A percentile compares a stretch with the other conserved stretches of the same genome.
phyloP scores from a whole-genome alignment of 1,284 basidiomycete genomes.

The Cutaneotrichosporon sp. region DNA sequence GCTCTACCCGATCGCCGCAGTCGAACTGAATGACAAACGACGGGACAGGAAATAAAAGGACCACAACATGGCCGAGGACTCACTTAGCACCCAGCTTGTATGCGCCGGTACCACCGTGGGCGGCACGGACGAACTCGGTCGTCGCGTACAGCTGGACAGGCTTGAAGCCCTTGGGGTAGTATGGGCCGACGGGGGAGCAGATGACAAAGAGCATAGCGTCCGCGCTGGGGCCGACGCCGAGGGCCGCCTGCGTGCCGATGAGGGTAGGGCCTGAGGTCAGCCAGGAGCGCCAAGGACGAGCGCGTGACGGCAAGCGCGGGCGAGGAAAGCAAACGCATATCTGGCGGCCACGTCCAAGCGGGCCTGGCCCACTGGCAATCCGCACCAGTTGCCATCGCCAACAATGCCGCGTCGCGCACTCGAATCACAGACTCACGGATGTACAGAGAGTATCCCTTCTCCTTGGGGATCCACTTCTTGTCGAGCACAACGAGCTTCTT shows the following conservation, averaged over 20 bases:
- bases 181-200: slow-evolving; percentile 87
- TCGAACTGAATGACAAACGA: no score
- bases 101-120: slow-evolving; percentile 86
- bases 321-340: no score
- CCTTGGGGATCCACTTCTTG: slow-evolving; percentile 85
- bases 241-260: slow-evolving; percentile 83
- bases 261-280: slow-evolving; percentile 50
- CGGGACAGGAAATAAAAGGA: no score
- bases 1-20: background rate
- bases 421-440: slow-evolving; percentile 57
- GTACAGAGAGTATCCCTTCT: slow-evolving; percentile 86
- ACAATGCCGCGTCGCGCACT: background rate
- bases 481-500: slow-evolving; percentile 84
- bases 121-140: slow-evolving; percentile 81
- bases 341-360: no score
- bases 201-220: slow-evolving; percentile 94
- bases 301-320: no score
- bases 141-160: slow-evolving; percentile 89
- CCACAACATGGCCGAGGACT: slow-evolving; percentile 11
- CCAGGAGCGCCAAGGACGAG: background rate
- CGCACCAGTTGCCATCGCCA: no score
- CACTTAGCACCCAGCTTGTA: slow-evolving; percentile 83
- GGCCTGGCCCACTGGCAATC: no score
- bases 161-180: slow-evolving; percentile 93
- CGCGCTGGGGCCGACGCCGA: slow-evolving; percentile 81